phyloP scores from a whole-genome alignment of 352 stramenopile species.

The Thalassiosira mediterranea region DNA sequence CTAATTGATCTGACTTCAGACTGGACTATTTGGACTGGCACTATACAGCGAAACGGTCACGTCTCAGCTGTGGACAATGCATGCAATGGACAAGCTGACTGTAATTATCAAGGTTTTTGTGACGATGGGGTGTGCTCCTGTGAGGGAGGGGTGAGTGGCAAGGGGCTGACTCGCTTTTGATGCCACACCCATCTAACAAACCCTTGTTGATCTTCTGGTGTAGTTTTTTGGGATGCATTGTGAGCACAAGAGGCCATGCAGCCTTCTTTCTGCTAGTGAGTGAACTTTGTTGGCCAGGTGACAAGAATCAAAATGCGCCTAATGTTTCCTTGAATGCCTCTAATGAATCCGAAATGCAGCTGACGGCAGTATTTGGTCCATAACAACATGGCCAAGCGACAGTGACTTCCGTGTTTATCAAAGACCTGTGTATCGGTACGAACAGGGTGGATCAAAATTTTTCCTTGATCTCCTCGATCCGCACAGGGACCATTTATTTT shows the following conservation, averaged over 20 bases:
- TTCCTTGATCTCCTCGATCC: not conserved
- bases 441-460: not conserved
- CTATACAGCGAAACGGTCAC: not conserved
- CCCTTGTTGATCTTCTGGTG: not conserved
- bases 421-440: slow-evolving; percentile 4
- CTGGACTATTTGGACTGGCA: slow-evolving; percentile 1
- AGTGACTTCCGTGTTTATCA: slow-evolving; percentile 2
- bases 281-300: too few species aligned
- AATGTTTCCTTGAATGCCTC: too few species aligned
- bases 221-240: slow-evolving; percentile 4
- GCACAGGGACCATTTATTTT: not conserved
- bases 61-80: not conserved
- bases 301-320: too few species aligned
- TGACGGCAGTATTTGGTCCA: too few species aligned
- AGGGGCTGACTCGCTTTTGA: not conserved
- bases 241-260: slow-evolving; percentile 8
- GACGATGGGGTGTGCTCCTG: not conserved
- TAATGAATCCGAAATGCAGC: too few species aligned
- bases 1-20: not conserved
- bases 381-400: too few species aligned
- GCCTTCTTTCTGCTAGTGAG: not conserved
- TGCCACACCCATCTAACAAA: not conserved
- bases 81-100: not conserved
- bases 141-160: not conserved
- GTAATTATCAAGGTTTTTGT: slow-evolving; percentile 1